phyloP scores from a whole-genome alignment of 2,329 filamentous ascomycete species.

The Ophiocordyceps camponoti-leonardi region DNA sequence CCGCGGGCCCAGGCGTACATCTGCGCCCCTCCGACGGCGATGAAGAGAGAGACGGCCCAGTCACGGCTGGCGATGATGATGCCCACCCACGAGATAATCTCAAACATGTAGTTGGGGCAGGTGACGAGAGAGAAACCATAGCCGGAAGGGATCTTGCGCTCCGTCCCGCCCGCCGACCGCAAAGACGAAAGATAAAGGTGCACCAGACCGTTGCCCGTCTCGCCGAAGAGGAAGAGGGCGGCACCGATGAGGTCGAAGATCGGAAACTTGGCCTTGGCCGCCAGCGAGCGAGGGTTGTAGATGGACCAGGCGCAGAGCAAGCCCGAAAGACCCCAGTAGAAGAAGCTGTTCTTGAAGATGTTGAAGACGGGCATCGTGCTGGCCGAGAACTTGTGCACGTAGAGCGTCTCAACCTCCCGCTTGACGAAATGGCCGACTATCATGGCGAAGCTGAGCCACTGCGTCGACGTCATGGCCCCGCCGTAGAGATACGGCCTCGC shows the following conservation, averaged over 20 bases:
- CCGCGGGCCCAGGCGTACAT: slow-evolving; percentile 82
- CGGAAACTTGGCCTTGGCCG: slow-evolving; percentile 34
- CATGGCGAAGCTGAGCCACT: slow-evolving; percentile 58
- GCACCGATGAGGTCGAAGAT: slow-evolving; percentile 49
- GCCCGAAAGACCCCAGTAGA: slow-evolving; percentile 84
- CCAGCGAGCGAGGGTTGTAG: slow-evolving; percentile 58
- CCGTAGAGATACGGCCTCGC: slow-evolving; percentile 48
- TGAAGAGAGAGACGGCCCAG: slow-evolving; percentile 63
- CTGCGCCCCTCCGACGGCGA: slow-evolving; percentile 51
- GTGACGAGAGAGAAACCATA: slow-evolving; percentile 78
- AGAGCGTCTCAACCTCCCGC: slow-evolving; percentile 86
- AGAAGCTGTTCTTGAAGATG: slow-evolving; percentile 86
- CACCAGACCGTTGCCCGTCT: slow-evolving; percentile 63
- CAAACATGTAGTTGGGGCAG: slow-evolving; percentile 95
- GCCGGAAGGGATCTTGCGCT: slow-evolving; percentile 74
- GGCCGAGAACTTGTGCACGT: slow-evolving; percentile 86
- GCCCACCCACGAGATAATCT: slow-evolving; percentile 72
- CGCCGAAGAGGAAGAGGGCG: slow-evolving; percentile 57
- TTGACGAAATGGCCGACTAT: slow-evolving; percentile 78
- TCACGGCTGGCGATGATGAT: slow-evolving; percentile 66
- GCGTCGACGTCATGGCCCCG: slow-evolving; percentile 41
- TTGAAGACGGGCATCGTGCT: slow-evolving; percentile 85
- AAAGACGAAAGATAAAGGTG: slow-evolving; percentile 67
- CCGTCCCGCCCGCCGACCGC: slow-evolving; percentile 62
- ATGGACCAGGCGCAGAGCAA: slow-evolving; percentile 69